Percentiles rank a stretch among this genome's conserved stretches.
Evolutionary conservation across 768 basidiomycete species (phyloP).

Genomic region (Exidia glandulosa): DNA sequence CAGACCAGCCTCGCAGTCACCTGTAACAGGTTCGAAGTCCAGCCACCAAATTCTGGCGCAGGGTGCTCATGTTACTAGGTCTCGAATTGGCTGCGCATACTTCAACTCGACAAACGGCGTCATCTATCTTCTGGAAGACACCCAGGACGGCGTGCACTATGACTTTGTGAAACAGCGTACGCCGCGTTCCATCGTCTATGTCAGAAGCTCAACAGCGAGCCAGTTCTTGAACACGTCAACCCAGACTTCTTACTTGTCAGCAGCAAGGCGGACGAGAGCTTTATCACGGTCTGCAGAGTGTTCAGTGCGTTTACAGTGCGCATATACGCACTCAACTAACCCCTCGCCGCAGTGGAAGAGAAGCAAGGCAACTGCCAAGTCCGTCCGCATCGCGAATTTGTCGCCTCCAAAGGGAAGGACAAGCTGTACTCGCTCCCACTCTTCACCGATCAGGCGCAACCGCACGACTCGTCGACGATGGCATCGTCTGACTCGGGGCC

Average conservation of each 20-base stretch:
- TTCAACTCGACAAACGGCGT: conserved; percentile 55
- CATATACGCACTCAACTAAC: conserved; percentile 14
- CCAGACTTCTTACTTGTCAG: conserved; percentile 70
- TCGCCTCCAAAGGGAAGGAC: conserved; percentile 52
- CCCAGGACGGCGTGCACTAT: conserved; percentile 58
- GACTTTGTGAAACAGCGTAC: conserved; percentile 33
- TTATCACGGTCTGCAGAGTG: conserved; percentile 54
- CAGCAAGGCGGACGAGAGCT: conserved; percentile 69
- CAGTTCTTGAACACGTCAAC: conserved; percentile 79
- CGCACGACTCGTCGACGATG: too few relatives aligned
- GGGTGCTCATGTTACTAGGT: conserved; percentile 37
- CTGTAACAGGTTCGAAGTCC: background rate
- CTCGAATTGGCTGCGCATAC: conserved; percentile 62
- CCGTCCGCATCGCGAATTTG: conserved; percentile 73
- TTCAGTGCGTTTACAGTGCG: conserved; percentile 34
- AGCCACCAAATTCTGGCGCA: too few relatives aligned
- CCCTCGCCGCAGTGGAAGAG: conserved; percentile 37
- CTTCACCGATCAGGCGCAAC: too few relatives aligned
- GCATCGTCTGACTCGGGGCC: conserved; percentile 29
- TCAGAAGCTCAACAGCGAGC: background rate
- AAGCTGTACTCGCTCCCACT: conserved; percentile 55
- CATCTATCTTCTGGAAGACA: conserved; percentile 68
- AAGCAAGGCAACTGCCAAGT: conserved; percentile 57
- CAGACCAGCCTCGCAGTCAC: background rate
- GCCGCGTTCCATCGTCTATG: background rate